Evolutionary conservation across 2,329 filamentous ascomycete species (phyloP), one percentile per base, ranked within the genome.

Genomic region (Cordyceps fumosorosea): DNA sequence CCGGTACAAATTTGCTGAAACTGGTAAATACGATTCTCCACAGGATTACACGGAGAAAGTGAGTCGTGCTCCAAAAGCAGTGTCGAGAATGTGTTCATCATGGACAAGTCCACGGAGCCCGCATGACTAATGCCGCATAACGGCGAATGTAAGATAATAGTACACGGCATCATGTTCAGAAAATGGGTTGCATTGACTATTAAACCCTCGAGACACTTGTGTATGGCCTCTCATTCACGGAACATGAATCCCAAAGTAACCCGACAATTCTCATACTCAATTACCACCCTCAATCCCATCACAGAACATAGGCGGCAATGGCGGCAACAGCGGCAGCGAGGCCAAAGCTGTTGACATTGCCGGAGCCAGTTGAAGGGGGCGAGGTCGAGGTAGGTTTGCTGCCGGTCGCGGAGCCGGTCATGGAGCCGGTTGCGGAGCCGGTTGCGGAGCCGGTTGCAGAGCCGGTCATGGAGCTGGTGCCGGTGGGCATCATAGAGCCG

Each of bases 301-400:
- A 74, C 24, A 74, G 48, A 22, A 69, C 47, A 58, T 74, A 71
- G 3, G 72, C 70, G 62, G 68, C 68, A 34, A 70, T 20, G 26
- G 67, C 73, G 16, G 67, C 69, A 16, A 65, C 67, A 3, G 66
- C 64, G 2, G 69, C 73, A 8, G 65, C 71, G 22, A 72, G 42
- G 60, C 66, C 67, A 11, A 74, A 42, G n/a, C 68, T 67, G 44
- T 68, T 67, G 44, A 62, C 56, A 37, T 57, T 64, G 20, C 70
- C 71, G n/a, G 65, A 73, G 20, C 64, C 70, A 18, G 65, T 65
- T 2, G 66, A 37, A 10, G 69, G 60, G 22, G 50, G 48, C 10
- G 37, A 24, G n/a, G 64, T 64, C 29, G 61, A 44, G 2, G 64
- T 63, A 3, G 66, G 37, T 1, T 47, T 65, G 20, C 29, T 53